phyloP scores from a whole-genome alignment of 305 asterid species.

The Stenogyne calaminthoides region DNA sequence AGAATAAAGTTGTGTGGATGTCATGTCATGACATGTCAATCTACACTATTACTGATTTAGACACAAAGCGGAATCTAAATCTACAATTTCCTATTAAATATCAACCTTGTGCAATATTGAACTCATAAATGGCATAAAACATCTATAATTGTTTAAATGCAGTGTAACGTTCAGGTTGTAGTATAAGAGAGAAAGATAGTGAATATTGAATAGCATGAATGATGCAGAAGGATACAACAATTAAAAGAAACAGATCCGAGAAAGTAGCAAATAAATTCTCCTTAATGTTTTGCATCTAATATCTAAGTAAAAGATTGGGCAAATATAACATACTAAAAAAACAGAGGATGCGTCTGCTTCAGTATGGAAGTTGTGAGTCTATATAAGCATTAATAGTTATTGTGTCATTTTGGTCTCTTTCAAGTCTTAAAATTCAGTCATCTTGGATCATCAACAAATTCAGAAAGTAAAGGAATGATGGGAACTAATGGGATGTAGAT shows the following conservation, averaged over 20 bases:
- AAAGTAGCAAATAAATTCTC: not conserved
- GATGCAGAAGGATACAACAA: not conserved
- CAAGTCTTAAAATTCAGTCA: not conserved
- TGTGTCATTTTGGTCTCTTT: not conserved
- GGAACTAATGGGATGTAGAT: not conserved
- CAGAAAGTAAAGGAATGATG: not conserved
- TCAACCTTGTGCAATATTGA: not conserved
- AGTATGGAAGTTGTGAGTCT: not conserved
- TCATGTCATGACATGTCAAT: not conserved
- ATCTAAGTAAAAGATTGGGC: not conserved
- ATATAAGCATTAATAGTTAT: conserved; percentile 6
- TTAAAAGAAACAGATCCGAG: not conserved
- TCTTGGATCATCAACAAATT: not conserved
- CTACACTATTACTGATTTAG: not conserved
- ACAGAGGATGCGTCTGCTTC: not conserved
- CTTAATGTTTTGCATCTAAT: not conserved
- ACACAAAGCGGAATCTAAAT: not conserved
- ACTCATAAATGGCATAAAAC: not conserved
- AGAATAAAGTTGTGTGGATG: not conserved
- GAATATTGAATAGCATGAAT: conserved; percentile 2
- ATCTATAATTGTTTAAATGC: not conserved
- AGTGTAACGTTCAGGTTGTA: not conserved
- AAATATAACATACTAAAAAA: not conserved
- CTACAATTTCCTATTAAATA: not conserved
- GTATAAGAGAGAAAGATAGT: not conserved